Evolutionary conservation across 768 basidiomycete genomes (phyloP), one percentile per base, ranked within the genome.

Genomic region (Tulasnella sp.): DNA sequence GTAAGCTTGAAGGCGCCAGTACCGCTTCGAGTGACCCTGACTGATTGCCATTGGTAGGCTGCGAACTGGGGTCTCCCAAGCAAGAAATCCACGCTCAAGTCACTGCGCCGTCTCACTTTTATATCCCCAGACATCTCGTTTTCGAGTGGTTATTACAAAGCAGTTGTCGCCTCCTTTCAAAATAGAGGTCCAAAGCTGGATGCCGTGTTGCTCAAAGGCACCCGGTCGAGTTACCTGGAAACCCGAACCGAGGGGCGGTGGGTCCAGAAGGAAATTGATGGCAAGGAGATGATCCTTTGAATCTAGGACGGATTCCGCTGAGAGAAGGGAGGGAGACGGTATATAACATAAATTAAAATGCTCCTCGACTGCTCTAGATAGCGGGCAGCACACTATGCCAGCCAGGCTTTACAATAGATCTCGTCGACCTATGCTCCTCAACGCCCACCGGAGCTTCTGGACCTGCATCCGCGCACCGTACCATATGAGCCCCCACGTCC

Each of bases 401-500:
- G n/a, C n/a, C 32, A 17, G 9, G 26, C 0, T 14, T 64, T 22
- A 34, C 63, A 64, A 34, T 64, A 35, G 16, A 17, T 39, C 34
- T 35, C 29, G 63, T 64, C 63, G 16, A 12, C 63, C 34, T 9
- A 22, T 8, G 16, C 63, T 47, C n/a, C 63, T 29, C 34, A 72
- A 7, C 12, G 70, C 62, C 70, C 70, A 72, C n/a, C 70, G 70
- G 1, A 62, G n/a, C 35, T 81, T 83, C 73, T 83, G 83, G 72
- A 83, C 85, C 72, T 85, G 80, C 22, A 89, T 83, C 40, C 88
- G 86, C 39, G 83, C 81, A n/a, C 85, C 85, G 35, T 92, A 84
- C 69, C 80, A 69, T 77, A 92, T 86, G 75, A 83, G 83, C 11
- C 82, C 78, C 73, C 81, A 81, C 76, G 88, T 92, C 19, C 88